Base-by-base conservation (phyloP, 495 filamentous ascomycete species). In the Penicillium lividum region DNA sequence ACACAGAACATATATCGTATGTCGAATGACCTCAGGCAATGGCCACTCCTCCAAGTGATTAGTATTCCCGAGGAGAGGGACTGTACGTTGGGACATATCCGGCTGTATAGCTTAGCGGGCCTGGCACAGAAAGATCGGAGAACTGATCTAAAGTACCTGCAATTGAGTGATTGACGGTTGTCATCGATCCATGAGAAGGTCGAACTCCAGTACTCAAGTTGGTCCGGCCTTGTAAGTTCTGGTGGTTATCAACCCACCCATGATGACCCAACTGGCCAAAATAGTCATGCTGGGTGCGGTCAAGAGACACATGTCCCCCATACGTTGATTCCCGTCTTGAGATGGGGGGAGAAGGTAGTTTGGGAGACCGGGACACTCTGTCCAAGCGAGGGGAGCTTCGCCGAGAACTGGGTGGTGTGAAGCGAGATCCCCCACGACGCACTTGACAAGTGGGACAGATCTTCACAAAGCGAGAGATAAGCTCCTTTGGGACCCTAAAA, bases 401-500 rank as follows among this genome's bases (percentile, higher is more conserved):
- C 44, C 75, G 68, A 18, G 77, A 80, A 63, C 72, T 76, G 36
- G 77, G 75, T 10, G 77, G 77, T 28, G 76, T 77, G 42, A 79
- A 59, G 7, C 74, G 75, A 38, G 75, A 70, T n/a, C 73, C 74
- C 18, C 76, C 74, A 29, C 77, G 74, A 15, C 77, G 77, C 13
- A 77, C 72, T 56, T 78, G 76, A 51, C 77, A 80, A 6, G 77
- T 83, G 40, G 81, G 81, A 30, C 81, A 84, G 38, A 80, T 80
- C 54, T 81, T 80, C 33, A 84, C 81, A 54, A 83, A 84, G 16
- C 81, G 81, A 16, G 81, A 81, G 60, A 84, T 84, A 16, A 84
- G 70, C 59, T 84, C 81, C 59, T 84, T 84, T 4, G 81, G 81
- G 5, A 83, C 81, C 81, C 81, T 84, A 1, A 44, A 46, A 40